phyloP scores from a whole-genome alignment of 2,329 filamentous ascomycete species.

The Emmonsiellopsis sp. region DNA sequence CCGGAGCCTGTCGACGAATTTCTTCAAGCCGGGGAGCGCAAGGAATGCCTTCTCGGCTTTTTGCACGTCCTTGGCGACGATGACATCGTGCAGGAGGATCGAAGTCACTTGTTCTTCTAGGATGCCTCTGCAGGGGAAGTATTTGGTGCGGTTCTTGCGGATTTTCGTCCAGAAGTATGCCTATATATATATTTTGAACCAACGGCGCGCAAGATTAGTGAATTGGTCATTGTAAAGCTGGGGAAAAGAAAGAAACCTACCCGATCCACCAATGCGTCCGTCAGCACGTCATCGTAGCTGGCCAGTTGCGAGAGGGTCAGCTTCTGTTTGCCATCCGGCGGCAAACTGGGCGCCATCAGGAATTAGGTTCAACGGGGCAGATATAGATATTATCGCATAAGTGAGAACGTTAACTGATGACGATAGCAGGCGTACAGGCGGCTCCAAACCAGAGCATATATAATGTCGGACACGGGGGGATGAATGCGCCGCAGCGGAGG shows the following conservation, averaged over 20 bases:
- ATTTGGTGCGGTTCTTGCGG: slow-evolving; percentile 84
- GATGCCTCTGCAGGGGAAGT: slow-evolving; percentile 73
- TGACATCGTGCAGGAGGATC: slow-evolving; percentile 56
- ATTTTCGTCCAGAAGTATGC: slow-evolving; percentile 95
- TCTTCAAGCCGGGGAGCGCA: slow-evolving; percentile 61
- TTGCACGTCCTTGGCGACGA: slow-evolving; percentile 63
- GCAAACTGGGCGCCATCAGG: slow-evolving; percentile 14
- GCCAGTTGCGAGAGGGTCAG: slow-evolving; percentile 82
- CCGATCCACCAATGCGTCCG: slow-evolving; percentile 89
- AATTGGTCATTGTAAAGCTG: too few relatives aligned
- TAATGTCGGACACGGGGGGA: not conserved
- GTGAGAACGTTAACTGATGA: not conserved
- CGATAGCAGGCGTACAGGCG: not conserved
- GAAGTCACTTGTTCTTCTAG: slow-evolving; percentile 54
- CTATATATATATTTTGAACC: slow-evolving; percentile 37
- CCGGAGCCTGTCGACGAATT: slow-evolving; percentile 59
- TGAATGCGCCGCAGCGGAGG: not conserved
- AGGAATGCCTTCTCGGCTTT: slow-evolving; percentile 66
- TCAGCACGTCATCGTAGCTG: slow-evolving; percentile 90
- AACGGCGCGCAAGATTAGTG: not conserved
- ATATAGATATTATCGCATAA: not conserved
- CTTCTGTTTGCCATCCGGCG: slow-evolving; percentile 48
- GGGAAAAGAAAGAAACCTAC: slow-evolving; percentile 46
- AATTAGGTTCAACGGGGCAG: not conserved
- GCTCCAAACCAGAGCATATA: not conserved